Conservation (phyloP, 371 early-diverging fungal species). For the Edhazardia aedis region DNA sequence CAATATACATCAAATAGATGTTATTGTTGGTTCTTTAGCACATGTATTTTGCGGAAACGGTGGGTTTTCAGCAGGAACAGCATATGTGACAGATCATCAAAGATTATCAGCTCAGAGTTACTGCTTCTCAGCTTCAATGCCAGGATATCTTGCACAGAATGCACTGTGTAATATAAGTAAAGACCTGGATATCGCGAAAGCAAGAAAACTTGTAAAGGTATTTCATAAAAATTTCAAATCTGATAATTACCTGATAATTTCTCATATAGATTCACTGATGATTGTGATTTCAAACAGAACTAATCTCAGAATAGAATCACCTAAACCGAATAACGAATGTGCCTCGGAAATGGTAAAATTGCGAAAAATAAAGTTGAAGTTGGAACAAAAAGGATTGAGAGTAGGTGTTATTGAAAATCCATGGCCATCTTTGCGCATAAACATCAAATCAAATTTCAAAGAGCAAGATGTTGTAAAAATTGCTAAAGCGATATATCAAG, state of each 20-base stretch:
- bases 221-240: background rate
- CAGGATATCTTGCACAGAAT: slow-evolving; percentile 70
- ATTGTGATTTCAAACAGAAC: background rate
- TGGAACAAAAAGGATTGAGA: background rate
- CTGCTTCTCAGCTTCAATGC: slow-evolving; percentile 88
- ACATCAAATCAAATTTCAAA: no score
- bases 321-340: background rate
- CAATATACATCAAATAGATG: slow-evolving; percentile 58
- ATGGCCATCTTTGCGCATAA: background rate
- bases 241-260: background rate
- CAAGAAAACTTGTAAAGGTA: no score
- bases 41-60: slow-evolving; percentile 64
- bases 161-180: slow-evolving; percentile 39
- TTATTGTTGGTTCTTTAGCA: slow-evolving; percentile 69
- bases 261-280: background rate
- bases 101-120: slow-evolving; percentile 72
- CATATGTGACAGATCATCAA: slow-evolving; percentile 71
- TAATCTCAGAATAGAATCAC: no score
- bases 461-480: no score
- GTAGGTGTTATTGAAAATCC: background rate
- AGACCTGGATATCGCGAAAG: no score
- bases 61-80: slow-evolving; percentile 72
- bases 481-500: no score
- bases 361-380: background rate
- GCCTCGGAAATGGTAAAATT: background rate